phyloP scores from a whole-genome alignment of 352 stramenopile genomes.

The Elongisporangium prolatum region DNA sequence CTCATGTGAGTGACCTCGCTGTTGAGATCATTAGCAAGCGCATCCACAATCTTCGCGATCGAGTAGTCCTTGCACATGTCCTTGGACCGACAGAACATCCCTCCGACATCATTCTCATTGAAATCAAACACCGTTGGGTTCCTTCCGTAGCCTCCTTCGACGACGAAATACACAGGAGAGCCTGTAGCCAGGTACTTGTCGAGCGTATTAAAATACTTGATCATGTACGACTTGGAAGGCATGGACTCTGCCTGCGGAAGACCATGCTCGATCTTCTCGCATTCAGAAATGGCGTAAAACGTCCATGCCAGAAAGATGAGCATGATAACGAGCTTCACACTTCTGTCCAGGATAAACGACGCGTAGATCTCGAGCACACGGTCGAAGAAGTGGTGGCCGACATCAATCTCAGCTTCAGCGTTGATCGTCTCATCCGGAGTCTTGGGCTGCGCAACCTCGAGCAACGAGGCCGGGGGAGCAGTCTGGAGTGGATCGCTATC shows the following conservation, averaged over 20 bases:
- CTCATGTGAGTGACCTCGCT: constrained; percentile 46
- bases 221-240: constrained; percentile 63
- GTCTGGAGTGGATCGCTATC: not conserved
- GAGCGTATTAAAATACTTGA: constrained; percentile 58
- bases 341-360: constrained; percentile 32
- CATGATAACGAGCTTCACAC: constrained; percentile 51
- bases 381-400: constrained; percentile 21
- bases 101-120: constrained; percentile 33
- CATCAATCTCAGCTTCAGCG: not conserved
- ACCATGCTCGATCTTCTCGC: constrained; percentile 46
- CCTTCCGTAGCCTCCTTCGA: constrained; percentile 43
- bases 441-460: constrained; percentile 14
- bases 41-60: constrained; percentile 53
- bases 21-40: constrained; percentile 39
- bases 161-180: constrained; percentile 57
- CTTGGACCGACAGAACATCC: constrained; percentile 59
- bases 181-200: constrained; percentile 52
- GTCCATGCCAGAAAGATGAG: constrained; percentile 39
- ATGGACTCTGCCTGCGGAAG: constrained; percentile 57
- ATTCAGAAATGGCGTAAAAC: constrained; percentile 46
- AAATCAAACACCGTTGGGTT: constrained; percentile 45
- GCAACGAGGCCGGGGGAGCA: not conserved
- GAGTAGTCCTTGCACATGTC: constrained; percentile 48
- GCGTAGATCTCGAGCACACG: constrained; percentile 42
- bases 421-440: constrained; percentile 10